Percentiles rank a stretch among this genome's conserved stretches.
phyloP scores from a whole-genome alignment of 192 early-diverging fungal species.

The Backusella psychrophila region DNA sequence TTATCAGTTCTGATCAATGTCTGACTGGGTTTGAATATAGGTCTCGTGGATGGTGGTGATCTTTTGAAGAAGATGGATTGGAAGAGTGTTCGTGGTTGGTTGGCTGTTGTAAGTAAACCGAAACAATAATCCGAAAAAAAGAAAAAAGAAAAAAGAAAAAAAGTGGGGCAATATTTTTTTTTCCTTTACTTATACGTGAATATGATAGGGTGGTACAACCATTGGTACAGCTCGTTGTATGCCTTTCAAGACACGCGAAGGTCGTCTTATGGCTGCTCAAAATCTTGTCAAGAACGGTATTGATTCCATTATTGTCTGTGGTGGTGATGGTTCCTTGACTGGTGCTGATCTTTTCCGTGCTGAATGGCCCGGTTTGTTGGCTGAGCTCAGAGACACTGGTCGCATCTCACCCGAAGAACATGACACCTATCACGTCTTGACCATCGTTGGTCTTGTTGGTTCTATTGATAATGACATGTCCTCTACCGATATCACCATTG shows the following conservation, averaged over 20 bases:
- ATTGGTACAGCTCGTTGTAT: constrained; percentile 94
- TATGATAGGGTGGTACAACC: constrained; percentile 78
- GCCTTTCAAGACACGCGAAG: constrained; percentile 80
- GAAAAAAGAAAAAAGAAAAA: not conserved
- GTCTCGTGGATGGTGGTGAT: constrained; percentile 90
- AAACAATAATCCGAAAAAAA: not conserved
- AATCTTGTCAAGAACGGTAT: constrained; percentile 92
- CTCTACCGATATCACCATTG: constrained; percentile 93
- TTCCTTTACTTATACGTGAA: not conserved
- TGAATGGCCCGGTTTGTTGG: constrained; percentile 87
- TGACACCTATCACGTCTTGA: constrained; percentile 64
- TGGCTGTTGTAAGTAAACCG: constrained; percentile 56
- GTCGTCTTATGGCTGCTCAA: constrained; percentile 76
- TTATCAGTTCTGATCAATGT: not conserved
- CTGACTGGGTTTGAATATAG: constrained; percentile 33
- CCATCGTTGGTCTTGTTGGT: constrained; percentile 95
- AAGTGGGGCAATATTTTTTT: constrained; percentile 4
- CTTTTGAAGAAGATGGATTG: constrained; percentile 83
- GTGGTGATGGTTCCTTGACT: constrained; percentile 96
- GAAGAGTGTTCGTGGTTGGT: constrained; percentile 88
- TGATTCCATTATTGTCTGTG: constrained; percentile 92
- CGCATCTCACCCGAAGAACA: constrained; percentile 60
- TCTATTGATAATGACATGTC: constrained; percentile 97
- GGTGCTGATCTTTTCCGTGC: constrained; percentile 89
- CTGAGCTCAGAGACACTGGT: constrained; percentile 64